A percentile compares a stretch with the other conserved stretches of the same genome.
These are phyloP conservation scores for Keithomyces neogunnii DNA, from an alignment of 2,329 filamentous ascomycete species.

Conservation along the genomic window DNA sequence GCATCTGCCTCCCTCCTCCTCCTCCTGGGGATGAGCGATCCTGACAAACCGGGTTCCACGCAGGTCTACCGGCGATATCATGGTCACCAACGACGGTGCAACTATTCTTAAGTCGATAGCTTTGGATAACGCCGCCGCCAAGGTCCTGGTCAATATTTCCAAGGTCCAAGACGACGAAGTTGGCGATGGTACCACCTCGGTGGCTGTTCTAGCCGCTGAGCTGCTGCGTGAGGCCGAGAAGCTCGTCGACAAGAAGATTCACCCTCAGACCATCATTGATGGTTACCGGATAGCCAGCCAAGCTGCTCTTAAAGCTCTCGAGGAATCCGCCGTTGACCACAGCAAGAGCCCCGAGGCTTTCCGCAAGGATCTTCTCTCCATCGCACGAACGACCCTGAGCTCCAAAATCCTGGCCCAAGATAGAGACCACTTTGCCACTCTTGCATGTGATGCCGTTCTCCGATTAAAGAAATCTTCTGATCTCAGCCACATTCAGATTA, in stretches of 20 bases:
- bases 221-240: constrained; percentile 93
- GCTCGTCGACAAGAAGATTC: constrained; percentile 95
- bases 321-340: constrained; percentile 80
- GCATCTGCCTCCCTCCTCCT: constrained; percentile 3
- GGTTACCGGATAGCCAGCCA: constrained; percentile 95
- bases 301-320: constrained; percentile 77
- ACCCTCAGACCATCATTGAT: constrained; percentile 98
- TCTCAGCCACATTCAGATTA: constrained; percentile 96
- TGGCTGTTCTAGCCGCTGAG: constrained; percentile 90
- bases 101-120: constrained; percentile 98
- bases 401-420: constrained; percentile 96
- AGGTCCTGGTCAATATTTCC: constrained; percentile 97
- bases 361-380: constrained; percentile 79
- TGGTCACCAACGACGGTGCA: constrained; percentile 98
- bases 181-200: constrained; percentile 96
- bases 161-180: constrained; percentile 99
- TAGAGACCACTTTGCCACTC: constrained; percentile 78
- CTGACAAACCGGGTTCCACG: constrained; percentile 11
- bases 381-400: constrained; percentile 90
- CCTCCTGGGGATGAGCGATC: constrained; percentile 7
- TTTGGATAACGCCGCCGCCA: constrained; percentile 94
- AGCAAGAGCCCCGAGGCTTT: constrained; percentile 77
- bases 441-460: constrained; percentile 86
- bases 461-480: constrained; percentile 85
- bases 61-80: constrained; percentile 90